Evolutionary conservation across 192 early-diverging fungal genomes (phyloP).

Genomic region (Umbelopsis vinacea): DNA sequence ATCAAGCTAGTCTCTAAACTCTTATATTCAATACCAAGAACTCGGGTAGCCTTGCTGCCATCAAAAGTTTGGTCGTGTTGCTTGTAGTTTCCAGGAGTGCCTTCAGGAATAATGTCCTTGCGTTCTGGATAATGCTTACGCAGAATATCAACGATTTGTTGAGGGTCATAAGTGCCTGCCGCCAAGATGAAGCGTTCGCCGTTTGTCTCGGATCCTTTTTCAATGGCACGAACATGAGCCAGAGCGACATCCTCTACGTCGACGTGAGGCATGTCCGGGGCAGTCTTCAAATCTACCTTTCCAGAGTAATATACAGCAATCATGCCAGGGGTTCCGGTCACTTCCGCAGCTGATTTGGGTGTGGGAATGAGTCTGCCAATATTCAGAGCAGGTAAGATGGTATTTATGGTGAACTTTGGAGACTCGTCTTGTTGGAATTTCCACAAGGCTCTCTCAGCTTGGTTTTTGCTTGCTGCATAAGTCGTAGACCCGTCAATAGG

Average conservation of each 20-base stretch:
- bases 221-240: constrained; percentile 20
- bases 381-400: constrained; percentile 1
- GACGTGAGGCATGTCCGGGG: background rate
- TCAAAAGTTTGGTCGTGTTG: background rate
- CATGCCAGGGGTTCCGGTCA: background rate
- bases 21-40: constrained; percentile 2
- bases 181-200: constrained; percentile 11
- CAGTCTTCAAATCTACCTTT: background rate
- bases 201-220: constrained; percentile 3
- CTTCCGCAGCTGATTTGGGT: background rate
- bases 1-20: too few relatives aligned
- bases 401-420: constrained; percentile 18
- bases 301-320: background rate
- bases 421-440: constrained; percentile 17
- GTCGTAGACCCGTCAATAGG: background rate
- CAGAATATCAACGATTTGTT: constrained; percentile 18
- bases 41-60: background rate
- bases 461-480: constrained; percentile 27
- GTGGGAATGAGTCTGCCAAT: background rate
- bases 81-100: background rate
- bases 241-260: constrained; percentile 13
- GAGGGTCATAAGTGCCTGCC: background rate
- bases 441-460: constrained; percentile 21
- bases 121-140: background rate
- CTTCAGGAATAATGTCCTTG: background rate